These are phyloP conservation scores for Dendrobium nobile DNA, from an alignment of 106 monocot genomes.

Conservation along the genomic window DNA sequence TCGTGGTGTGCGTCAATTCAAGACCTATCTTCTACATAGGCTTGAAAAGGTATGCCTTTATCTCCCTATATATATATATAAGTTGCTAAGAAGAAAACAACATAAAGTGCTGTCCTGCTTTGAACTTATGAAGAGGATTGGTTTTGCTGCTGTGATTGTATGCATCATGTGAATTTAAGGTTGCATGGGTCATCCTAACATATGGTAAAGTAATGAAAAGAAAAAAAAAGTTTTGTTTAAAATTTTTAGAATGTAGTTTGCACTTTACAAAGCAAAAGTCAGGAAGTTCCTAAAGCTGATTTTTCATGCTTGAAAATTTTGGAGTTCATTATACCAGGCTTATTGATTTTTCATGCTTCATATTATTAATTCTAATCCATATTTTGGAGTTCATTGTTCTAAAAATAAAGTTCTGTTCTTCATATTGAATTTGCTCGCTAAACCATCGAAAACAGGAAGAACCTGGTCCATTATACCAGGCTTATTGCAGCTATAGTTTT, in stretches of 20 bases:
- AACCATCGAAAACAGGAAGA: not conserved
- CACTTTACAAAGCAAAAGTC: not conserved
- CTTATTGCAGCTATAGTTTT: not conserved
- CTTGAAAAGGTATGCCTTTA: slow-evolving; percentile 66
- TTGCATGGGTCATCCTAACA: not conserved
- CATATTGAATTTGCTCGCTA: not conserved
- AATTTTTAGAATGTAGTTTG: not conserved
- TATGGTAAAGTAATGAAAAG: not conserved
- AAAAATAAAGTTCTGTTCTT: not conserved
- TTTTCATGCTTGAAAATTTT: not conserved
- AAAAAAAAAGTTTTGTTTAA: not conserved
- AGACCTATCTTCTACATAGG: slow-evolving; percentile 88
- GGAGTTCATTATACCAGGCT: no score
- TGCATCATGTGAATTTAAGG: not conserved
- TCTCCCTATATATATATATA: not conserved
- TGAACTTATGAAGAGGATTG: not conserved
- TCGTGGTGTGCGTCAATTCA: slow-evolving; percentile 93
- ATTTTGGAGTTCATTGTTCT: no score
- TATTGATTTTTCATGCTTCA: no score
- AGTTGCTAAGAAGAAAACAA: not conserved
- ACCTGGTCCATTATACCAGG: not conserved
- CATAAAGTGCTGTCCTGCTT: not conserved
- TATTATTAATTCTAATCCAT: no score
- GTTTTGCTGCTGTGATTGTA: not conserved
- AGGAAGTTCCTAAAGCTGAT: not conserved